Evolutionary conservation across 164 flowering plant species (phyloP).

Genomic region (Aristolochia fimbriata): DNA sequence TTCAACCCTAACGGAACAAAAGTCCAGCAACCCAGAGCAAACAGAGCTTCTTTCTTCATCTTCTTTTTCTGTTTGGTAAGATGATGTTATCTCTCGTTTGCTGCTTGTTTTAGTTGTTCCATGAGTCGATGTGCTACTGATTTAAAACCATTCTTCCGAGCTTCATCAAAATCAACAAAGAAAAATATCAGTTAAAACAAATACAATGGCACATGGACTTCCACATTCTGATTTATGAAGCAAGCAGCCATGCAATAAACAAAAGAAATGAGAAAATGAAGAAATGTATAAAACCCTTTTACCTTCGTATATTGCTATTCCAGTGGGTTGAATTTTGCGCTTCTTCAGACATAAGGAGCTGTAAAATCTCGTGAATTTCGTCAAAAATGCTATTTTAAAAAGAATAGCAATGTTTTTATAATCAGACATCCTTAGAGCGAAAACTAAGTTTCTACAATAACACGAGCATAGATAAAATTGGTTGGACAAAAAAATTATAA

Average conservation of each 20-base stretch:
- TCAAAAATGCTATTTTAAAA: no score
- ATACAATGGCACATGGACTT: neutral
- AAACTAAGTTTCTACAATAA: no score
- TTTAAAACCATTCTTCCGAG: conserved; percentile 38
- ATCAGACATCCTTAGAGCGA: no score
- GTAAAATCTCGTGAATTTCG: neutral
- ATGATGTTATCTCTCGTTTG: neutral
- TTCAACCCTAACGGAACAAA: no score
- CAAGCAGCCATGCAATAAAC: neutral
- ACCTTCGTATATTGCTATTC: conserved; percentile 54
- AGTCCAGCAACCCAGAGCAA: no score
- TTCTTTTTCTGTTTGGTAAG: neutral
- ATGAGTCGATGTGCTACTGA: conserved; percentile 42
- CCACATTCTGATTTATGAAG: no score
- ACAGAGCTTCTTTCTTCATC: no score
- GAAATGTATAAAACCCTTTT: neutral
- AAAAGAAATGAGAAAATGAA: neutral
- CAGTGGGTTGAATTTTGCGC: conserved; percentile 49
- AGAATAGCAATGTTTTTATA: no score
- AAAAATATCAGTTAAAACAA: neutral
- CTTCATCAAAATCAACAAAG: conserved; percentile 14
- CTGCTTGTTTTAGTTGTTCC: conserved; percentile 3
- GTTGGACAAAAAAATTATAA: neutral
- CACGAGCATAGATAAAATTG: no score
- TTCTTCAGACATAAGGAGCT: conserved; percentile 50